Percentiles rank a stretch among this genome's conserved stretches.
Conservation (phyloP, 805 yeast species). For the Pichia rugopelliculosa region DNA sequence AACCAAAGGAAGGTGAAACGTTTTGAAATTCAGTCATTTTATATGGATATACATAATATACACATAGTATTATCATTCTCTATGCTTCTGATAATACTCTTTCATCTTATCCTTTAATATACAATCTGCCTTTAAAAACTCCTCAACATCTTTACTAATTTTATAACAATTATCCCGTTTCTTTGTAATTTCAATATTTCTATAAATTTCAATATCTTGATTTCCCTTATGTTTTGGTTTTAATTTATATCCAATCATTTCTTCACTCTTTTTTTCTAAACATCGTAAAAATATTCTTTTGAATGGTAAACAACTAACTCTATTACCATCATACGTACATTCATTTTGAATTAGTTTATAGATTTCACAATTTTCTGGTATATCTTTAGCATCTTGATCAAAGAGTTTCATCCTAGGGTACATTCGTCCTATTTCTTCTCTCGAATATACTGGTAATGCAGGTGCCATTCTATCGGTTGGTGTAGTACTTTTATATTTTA, state of each 20-base stretch:
- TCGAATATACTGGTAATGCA: slow-evolving; percentile 37
- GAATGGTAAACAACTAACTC: slow-evolving; percentile 41
- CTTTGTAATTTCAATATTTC: slow-evolving; percentile 34
- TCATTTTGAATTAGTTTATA: slow-evolving; percentile 39
- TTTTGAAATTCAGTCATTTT: not conserved
- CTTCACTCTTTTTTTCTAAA: slow-evolving; percentile 19
- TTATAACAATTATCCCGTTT: slow-evolving; percentile 28
- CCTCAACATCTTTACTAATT: slow-evolving; percentile 16
- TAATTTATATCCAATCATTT: slow-evolving; percentile 25
- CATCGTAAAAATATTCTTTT: slow-evolving; percentile 41
- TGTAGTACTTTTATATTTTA: not conserved
- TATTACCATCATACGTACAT: slow-evolving; percentile 38
- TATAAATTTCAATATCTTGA: slow-evolving; percentile 13
- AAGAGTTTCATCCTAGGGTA: slow-evolving; percentile 17
- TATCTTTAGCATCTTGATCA: slow-evolving; percentile 8
- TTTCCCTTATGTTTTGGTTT: slow-evolving; percentile 16
- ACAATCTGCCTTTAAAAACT: slow-evolving; percentile 27
- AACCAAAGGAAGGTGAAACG: slow-evolving; percentile 85
- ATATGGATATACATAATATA: not conserved
- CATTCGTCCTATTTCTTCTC: slow-evolving; percentile 29
- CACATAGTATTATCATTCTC: not conserved
- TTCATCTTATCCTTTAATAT: slow-evolving; percentile 24
- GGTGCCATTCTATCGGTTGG: slow-evolving; percentile 36
- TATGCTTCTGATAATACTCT: slow-evolving; percentile 20
- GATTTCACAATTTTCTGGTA: slow-evolving; percentile 21